Conservation (phyloP, 108 stramenopile species). For the Cylindrotheca closterium region DNA sequence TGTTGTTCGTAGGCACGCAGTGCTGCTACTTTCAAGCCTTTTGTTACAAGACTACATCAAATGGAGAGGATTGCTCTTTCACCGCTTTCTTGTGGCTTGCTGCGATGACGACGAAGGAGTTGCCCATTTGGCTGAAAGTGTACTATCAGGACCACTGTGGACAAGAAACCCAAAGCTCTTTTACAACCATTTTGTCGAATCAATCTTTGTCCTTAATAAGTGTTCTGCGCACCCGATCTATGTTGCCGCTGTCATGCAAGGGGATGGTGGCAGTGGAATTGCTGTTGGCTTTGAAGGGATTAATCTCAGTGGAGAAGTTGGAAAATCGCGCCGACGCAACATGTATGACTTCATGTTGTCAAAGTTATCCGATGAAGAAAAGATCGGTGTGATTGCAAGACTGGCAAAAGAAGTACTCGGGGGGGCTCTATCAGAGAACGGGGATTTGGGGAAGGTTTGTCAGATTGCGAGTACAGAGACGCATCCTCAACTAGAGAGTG, state of each 20-base stretch:
- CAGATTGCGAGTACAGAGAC: constrained; percentile 25
- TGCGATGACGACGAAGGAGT: constrained; percentile 88
- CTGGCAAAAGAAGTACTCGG: constrained; percentile 87
- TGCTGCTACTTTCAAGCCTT: constrained; percentile 82
- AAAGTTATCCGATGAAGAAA: constrained; percentile 89
- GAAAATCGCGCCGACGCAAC: constrained; percentile 48
- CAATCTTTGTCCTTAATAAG: constrained; percentile 89
- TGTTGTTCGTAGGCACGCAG: constrained; percentile 86
- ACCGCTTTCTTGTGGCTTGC: constrained; percentile 88
- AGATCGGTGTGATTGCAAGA: constrained; percentile 84
- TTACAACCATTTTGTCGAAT: constrained; percentile 84
- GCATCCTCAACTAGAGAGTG: constrained; percentile 32
- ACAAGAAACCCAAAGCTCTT: constrained; percentile 81
- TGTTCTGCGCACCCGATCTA: constrained; percentile 91
- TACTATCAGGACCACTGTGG: constrained; percentile 73
- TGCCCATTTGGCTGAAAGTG: constrained; percentile 64
- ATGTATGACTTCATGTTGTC: constrained; percentile 85
- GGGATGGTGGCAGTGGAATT: constrained; percentile 67
- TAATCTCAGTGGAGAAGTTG: constrained; percentile 43
- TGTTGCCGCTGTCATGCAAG: constrained; percentile 62
- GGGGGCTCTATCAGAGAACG: constrained; percentile 58
- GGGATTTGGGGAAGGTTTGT: constrained; percentile 68
- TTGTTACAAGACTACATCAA: constrained; percentile 96
- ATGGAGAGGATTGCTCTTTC: constrained; percentile 89
- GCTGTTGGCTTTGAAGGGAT: constrained; percentile 57